Conservation (phyloP, 139 green algal genomes). For the Closterium sp. region DNA sequence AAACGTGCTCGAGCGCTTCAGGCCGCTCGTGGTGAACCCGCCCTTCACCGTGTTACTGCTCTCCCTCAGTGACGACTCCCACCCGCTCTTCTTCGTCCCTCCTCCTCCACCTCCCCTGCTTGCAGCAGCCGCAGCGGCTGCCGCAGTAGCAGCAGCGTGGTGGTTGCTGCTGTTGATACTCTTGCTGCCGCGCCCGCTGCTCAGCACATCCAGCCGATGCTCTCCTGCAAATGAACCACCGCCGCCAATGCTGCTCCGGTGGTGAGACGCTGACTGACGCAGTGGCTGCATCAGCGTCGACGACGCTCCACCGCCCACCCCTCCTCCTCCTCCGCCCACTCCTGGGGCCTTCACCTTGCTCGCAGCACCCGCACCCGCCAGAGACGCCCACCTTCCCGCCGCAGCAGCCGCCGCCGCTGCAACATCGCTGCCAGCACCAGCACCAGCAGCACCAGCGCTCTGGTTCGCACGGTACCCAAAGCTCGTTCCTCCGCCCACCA, state of each 20-base stretch:
- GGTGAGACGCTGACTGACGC: not conserved
- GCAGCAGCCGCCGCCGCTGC: not conserved
- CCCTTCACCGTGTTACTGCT: not conserved
- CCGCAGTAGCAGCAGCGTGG: not conserved
- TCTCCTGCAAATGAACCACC: not conserved
- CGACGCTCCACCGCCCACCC: not conserved
- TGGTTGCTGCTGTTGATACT: not conserved
- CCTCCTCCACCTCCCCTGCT: not conserved
- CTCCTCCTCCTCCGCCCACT: not conserved
- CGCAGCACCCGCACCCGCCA: not conserved
- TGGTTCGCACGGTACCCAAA: not conserved
- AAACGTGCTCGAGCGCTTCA: not conserved
- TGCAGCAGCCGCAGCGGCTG: not conserved
- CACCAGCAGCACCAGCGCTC: not conserved
- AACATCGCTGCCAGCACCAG: not conserved
- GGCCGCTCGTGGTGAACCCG: not conserved
- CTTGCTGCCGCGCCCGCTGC: not conserved
- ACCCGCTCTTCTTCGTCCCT: not conserved
- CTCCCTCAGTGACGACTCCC: not conserved
- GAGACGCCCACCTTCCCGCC: not conserved
- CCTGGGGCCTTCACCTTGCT: not conserved
- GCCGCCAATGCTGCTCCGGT: not conserved
- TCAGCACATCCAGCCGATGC: not conserved
- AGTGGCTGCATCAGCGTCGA: not conserved
- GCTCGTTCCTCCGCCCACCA: not conserved